Conservation (phyloP, 2,329 filamentous ascomycete species). For the Ramichloridium luteum region DNA sequence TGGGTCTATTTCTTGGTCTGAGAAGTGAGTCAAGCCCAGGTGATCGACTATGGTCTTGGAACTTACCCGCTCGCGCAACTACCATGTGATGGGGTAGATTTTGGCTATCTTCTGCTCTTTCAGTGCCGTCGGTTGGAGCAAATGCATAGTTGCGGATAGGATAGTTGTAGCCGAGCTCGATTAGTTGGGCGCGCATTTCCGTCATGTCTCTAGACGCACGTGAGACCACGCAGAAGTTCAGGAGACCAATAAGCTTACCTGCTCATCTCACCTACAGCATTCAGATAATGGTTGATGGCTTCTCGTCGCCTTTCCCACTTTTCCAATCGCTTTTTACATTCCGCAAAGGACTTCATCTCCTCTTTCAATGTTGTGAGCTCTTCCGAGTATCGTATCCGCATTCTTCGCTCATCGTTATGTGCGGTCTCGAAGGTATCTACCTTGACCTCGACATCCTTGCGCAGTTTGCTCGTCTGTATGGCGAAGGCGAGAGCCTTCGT, state of each 20-base stretch:
- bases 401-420: slow-evolving; percentile 17
- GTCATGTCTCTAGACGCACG: slow-evolving; percentile 19
- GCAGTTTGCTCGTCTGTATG: slow-evolving; percentile 14
- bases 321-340: slow-evolving; percentile 17
- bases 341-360: slow-evolving; percentile 13
- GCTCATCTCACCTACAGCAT: slow-evolving; percentile 23
- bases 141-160: slow-evolving; percentile 16
- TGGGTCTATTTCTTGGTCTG: no score
- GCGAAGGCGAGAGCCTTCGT: slow-evolving; percentile 25
- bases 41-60: no score
- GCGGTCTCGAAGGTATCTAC: slow-evolving; percentile 12
- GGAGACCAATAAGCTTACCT: slow-evolving; percentile 14
- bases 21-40: no score
- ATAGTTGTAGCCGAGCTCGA: slow-evolving; percentile 20
- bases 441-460: slow-evolving; percentile 15
- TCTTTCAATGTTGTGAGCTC: slow-evolving; percentile 10
- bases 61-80: no score
- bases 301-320: slow-evolving; percentile 23
- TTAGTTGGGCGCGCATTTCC: slow-evolving; percentile 18
- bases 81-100: no score
- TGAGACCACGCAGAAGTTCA: slow-evolving; percentile 2
- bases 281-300: slow-evolving; percentile 26
- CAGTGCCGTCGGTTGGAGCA: no score
- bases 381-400: slow-evolving; percentile 14
- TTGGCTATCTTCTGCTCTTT: no score